Evolutionary conservation across 176 grass and related monocot species (phyloP).

Genomic region (Oryza punctata): DNA sequence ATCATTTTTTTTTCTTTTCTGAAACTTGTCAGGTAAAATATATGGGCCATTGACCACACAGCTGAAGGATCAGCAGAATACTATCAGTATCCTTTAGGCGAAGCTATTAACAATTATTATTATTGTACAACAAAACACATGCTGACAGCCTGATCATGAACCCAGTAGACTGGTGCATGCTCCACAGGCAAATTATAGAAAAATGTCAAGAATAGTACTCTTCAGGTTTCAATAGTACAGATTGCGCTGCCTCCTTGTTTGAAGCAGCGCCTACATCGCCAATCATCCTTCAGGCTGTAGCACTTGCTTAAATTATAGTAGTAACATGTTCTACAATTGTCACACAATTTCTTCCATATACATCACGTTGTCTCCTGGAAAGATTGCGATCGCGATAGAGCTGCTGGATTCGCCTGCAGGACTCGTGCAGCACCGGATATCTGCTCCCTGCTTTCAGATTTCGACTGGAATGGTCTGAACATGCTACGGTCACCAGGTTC

Average conservation of each 20-base stretch:
- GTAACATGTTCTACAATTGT: constrained; percentile 21
- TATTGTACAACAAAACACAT: constrained; percentile 52
- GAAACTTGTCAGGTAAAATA: not conserved
- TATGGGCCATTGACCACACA: not conserved
- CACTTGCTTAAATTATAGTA: constrained; percentile 19
- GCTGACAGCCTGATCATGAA: constrained; percentile 5
- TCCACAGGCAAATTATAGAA: constrained; percentile 38
- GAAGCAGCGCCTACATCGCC: constrained; percentile 30
- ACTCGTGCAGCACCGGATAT: constrained; percentile 32
- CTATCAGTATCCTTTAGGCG: constrained; percentile 6
- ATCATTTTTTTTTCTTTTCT: not conserved
- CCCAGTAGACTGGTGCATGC: constrained; percentile 12
- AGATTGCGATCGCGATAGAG: constrained; percentile 54
- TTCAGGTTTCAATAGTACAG: constrained; percentile 25
- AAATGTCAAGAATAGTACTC: constrained; percentile 6
- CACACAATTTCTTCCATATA: not conserved
- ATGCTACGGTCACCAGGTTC: constrained; percentile 54
- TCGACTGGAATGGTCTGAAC: constrained; percentile 63
- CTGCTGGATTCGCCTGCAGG: constrained; percentile 76
- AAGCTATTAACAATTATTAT: constrained; percentile 53
- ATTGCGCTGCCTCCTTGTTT: not conserved
- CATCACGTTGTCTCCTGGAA: constrained; percentile 74
- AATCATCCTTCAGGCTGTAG: constrained; percentile 42
- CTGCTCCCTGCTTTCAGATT: constrained; percentile 39
- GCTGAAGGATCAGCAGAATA: constrained; percentile 12